A percentile compares a stretch with the other conserved stretches of the same genome.
phyloP scores from a whole-genome alignment of 352 stramenopile genomes.

The Pythium biforme region DNA sequence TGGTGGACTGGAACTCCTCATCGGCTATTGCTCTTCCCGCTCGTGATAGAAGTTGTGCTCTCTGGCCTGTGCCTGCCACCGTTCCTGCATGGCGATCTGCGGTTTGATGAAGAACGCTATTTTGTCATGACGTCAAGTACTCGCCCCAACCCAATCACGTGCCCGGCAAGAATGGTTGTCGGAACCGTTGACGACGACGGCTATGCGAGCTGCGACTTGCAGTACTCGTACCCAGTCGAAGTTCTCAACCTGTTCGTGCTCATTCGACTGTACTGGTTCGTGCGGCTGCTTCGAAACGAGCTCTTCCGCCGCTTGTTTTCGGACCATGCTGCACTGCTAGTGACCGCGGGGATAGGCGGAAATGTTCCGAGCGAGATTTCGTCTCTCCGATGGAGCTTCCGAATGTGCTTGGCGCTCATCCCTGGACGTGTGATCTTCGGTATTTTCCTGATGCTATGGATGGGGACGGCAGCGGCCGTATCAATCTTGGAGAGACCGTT shows the following conservation, averaged over 20 bases:
- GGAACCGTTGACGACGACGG: conserved; percentile 23
- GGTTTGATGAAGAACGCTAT: conserved; percentile 51
- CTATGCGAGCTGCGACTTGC: conserved; percentile 34
- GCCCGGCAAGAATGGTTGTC: conserved; percentile 15
- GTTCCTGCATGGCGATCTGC: conserved; percentile 43
- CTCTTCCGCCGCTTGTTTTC: conserved; percentile 38
- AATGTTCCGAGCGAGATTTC: conserved; percentile 34
- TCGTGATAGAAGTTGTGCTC: conserved; percentile 41
- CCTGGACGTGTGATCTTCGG: conserved; percentile 38
- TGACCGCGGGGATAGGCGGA: conserved; percentile 27
- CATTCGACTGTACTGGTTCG: conserved; percentile 59
- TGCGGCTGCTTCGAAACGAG: conserved; percentile 50
- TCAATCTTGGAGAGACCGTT: conserved; percentile 64
- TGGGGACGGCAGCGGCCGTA: conserved; percentile 43
- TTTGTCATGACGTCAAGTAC: conserved; percentile 1
- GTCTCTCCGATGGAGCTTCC: conserved; percentile 58
- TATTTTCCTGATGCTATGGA: conserved; percentile 51
- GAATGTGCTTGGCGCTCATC: conserved; percentile 43
- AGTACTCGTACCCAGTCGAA: conserved; percentile 58
- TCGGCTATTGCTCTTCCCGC: conserved; percentile 37
- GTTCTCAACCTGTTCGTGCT: conserved; percentile 63
- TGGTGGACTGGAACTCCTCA: conserved; percentile 28
- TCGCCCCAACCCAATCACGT: neutral
- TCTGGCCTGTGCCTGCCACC: conserved; percentile 47
- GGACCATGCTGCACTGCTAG: conserved; percentile 25